Base-by-base conservation (phyloP, 2,329 filamentous ascomycete species). In the Trichoderma koningiopsis region DNA sequence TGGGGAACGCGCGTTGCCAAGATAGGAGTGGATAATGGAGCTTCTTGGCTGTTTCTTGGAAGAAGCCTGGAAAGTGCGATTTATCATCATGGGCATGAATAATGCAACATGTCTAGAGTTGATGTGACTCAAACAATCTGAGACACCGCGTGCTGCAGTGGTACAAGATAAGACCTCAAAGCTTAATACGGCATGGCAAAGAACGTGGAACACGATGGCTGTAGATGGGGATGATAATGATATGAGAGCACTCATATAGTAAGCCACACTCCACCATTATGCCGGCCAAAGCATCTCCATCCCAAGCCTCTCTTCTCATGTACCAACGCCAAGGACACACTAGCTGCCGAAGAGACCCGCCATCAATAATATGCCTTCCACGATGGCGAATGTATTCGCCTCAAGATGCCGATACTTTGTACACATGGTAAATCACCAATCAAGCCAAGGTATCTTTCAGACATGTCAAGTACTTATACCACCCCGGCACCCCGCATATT, bases 401-500 rank as follows among this genome's bases (percentile, higher is more conserved):
- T 35, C 55, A 19, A 16, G 27, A 60, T 61, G 27, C 22, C 43
- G 27, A 68, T 68, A 68, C 65, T 10, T 43, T 10, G 16, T 35
- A 5, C 16, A 11, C 19, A 27, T 14, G 47, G 29, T 13, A 33
- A 47, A 24, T 31, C 33, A 11, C 57, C 29, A 19, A 53, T 68
- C 33, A 35, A 27, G 43, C 19, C 31, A 43, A 68, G 37, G 64
- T 67, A 68, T 61, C 19, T 31, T 10, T 33, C 11, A 11, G 31
- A 24, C 5, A n/a, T 13, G 31, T 22, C 4, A 10, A 58, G 58
- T 69, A 69, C 67, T 63, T 69, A 69, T 69, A 69, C 57, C 22
- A 35, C 58, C 58, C 35, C 58, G 19, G 24, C 19, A 55, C 47
- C 66, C 59, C 58, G 67, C 58, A 53, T 5, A 19, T 24, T 43